Base-by-base conservation (phyloP, 352 stramenopile genomes). In the Phytophthora boehmeriae region DNA sequence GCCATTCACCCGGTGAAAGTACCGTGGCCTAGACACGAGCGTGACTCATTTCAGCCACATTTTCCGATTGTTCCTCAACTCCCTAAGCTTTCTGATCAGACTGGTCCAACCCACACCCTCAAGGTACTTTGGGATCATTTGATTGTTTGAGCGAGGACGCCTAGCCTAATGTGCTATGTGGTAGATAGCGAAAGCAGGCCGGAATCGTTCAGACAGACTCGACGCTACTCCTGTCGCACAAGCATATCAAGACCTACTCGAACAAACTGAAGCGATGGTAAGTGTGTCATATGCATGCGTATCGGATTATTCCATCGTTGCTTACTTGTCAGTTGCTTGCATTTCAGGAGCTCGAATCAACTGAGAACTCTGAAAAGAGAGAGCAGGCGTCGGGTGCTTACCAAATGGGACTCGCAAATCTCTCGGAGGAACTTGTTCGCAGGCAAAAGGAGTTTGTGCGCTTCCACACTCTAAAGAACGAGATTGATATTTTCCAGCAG, bases 401-500 rank as follows among this genome's bases (percentile, higher is more conserved):
- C 17, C 66, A 59, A 1, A 67, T 87, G n/a, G 86, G 77, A 4
- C 74, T 88, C 16, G 64, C 72, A n/a, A 83, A 88, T 27, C 73
- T 94, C 38, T 83, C 83, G 2, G 54, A 72, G 13, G 71, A 84
- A 20, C 75, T 77, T 25, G 72, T 93, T 20, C 49, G 62, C 11
- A 60, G 69, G 48, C 82, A 92, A 43, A 84, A 84, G 48, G 54
- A 76, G 19, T 48, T 83, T 16, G 80, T 92, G 27, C 80, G 75
- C 10, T 89, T 86, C 49, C 71, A 86, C 39, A 84, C 78, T 2
- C 65, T 92, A 28, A 87, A 89, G 64, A 89, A 91, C 63, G 83
- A 94, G 38, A 70, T 92, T 39, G 81, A 90, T 39, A 87, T 89
- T 51, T 89, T 92, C 64, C 85, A 94, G 60, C 80, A 93, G 57